phyloP scores from a whole-genome alignment of 129 eudicot genomes.

The Helianthus tuberosus region DNA sequence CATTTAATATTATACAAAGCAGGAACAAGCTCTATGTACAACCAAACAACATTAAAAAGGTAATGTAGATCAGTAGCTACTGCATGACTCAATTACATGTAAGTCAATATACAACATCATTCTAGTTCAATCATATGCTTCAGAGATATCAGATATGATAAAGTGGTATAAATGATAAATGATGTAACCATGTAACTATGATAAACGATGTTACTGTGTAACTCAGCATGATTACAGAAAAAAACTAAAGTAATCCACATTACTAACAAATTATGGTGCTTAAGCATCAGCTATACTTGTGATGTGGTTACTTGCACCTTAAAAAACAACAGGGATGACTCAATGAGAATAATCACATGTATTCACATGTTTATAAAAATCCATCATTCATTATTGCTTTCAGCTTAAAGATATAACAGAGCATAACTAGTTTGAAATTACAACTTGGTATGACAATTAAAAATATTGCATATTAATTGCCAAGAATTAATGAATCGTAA shows the following conservation, averaged over 20 bases:
- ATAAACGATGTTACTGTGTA: neutral
- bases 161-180: neutral
- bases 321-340: neutral
- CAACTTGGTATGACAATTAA: neutral
- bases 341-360: neutral
- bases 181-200: neutral
- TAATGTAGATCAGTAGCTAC: neutral
- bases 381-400: neutral
- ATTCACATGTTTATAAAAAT: neutral
- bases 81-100: slow-evolving; percentile 10
- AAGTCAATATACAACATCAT: no score
- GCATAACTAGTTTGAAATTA: slow-evolving; percentile 5
- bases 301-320: neutral
- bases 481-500: neutral
- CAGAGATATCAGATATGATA: neutral
- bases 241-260: neutral
- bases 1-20: no score
- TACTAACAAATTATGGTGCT: neutral
- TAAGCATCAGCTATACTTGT: neutral
- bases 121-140: neutral
- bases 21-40: no score
- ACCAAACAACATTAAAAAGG: neutral
- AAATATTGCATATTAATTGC: neutral
- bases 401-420: neutral
- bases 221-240: slow-evolving; percentile 1